Evolutionary conservation across 805 yeast genomes (phyloP), one percentile per base, ranked within the genome.

Genomic region (Myxozyma kluyveri): DNA sequence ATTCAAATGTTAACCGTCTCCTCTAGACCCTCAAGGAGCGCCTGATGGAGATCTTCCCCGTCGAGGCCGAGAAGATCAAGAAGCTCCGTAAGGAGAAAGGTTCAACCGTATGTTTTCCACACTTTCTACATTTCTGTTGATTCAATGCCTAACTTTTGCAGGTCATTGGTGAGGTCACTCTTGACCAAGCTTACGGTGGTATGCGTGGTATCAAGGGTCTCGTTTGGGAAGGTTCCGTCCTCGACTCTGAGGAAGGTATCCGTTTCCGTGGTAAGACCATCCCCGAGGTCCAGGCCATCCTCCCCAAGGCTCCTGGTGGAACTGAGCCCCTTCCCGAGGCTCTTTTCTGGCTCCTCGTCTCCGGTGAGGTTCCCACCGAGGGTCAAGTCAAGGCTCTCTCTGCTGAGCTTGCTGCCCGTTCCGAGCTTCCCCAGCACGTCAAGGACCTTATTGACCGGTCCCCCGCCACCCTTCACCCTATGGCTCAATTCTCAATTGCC

Each of bases 41-140:
- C 70, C 90, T 93, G 69, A 95, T 89, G 51, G 95, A 88, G 69
- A 77, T 88, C 62, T 81, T 90, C 70, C 98, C 98, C 62, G 89
- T 80, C 67, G 87, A 87, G 77, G 86, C 86, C 64, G 96, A 88
- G 72, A 88, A 89, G 76, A 84, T 93, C 73, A 86, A 85, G 76
- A 69, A 83, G 65, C 83, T 91, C 72, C 89, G 91, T 75, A 79
- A 87, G 72, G 95, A 89, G 67, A 80, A 91, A 72, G 99, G 98
- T 50, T 60, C 63, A 70, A 80, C 86, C 68, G 85, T 76, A 72
- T 66, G 80, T 76, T 14, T n/a, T 19, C 27, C 18, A 19, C 17
- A 17, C 18, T 14, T 31, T 17, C 39, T 10, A 12, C 23, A 21
- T 22, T n/a, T 3, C 12, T 41, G 10, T 6, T 9, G 22, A 37